Evolutionary conservation across 2,329 filamentous ascomycete genomes (phyloP), one percentile per base, ranked within the genome.

Genomic region (Venturia effusa): DNA sequence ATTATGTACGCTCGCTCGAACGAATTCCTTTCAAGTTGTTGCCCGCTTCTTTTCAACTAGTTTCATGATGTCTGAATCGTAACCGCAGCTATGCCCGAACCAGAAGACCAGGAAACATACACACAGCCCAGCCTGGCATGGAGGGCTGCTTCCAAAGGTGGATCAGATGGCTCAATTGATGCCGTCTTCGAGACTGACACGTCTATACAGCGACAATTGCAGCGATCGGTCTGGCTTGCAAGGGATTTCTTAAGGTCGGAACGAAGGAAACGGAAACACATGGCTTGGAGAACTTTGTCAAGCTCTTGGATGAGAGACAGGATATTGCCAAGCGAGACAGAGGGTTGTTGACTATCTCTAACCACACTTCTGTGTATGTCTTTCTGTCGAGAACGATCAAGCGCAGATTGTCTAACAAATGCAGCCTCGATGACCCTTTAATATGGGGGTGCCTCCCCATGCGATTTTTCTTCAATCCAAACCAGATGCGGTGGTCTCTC

Each of bases 401-500:
- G 13, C 3, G 45, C 45, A 27, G 11, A 24, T 15, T 51, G 55
- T 43, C 19, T 34, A 34, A 32, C 66, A 65, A 69, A 66, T 59
- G 68, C 74, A 97, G 93, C 65, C 78, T 97, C 69, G 94, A 99
- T 76, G 94, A 99, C 77, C 94, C 94, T 32, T 77, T 97, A 65
- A 86, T 97, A 69, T 99, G 93, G 93, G 94, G 93, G 22, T 84
- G 91, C 41, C 78, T 99, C 4, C 94, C 94, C 0, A 74, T 90
- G 57, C 81, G 83, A 71, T 79, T 84, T 67, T 85, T 89, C 70
- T 84, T 87, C 30, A 57, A 57, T 65, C 84, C 89, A 24, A 80
- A 83, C 64, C 94, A 92, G 72, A 81, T 92, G 71, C 85, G 94
- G 73, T 97, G 92, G 91, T 86, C 88, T 11, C 83, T 99, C 63